Base-by-base conservation (phyloP, 768 basidiomycete species). In the Pulveroboletus sp. region DNA sequence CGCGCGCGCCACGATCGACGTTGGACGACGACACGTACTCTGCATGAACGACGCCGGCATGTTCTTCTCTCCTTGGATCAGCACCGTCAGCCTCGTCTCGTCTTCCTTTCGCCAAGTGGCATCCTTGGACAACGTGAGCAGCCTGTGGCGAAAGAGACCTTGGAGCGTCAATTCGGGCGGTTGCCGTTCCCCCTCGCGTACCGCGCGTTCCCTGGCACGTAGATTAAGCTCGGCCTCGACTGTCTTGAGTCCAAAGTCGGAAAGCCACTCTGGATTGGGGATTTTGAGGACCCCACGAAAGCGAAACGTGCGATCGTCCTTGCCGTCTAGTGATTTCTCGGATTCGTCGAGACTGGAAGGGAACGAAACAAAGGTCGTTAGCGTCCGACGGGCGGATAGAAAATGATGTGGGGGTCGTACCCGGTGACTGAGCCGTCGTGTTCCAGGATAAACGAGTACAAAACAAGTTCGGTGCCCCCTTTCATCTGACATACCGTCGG, bases 201-300 rank as follows among this genome's bases (percentile, higher is more conserved):
- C 12, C 35, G 64, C 54, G 5, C 64, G 63, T 37, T 67, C 64
- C 14, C 51, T 39, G 38, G 75, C 72, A 14, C 77, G 66, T 34
- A 70, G 51, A 17, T 70, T 67, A 11, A 85, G 58, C 43, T 82
- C 81, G 4, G 45, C 34, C 43, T 77, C 64, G 6, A 86, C 55
- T 43, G 56, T 64, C 32, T 64, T 56, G 30, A 57, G 49, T 2
- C 81, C 85, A 36, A 58, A 58, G 0, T 69, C 65, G 1, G 81
- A 77, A 19, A 86, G 74, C 75, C 81, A 82, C 1, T 63, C 54
- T 1, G 78, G 68, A 2, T 65, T 49, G 3, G 68, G 57, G 50
- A 86, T 73, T 32, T 70, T 69, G 1, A 85, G 66, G 6, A 75
- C 56, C 0, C 82, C 84, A 27, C 73, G 76, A 51, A 83, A 80